These are phyloP conservation scores for Taphrina communis DNA, from an alignment of 1,139 yeast species.

Conservation along the genomic window DNA sequence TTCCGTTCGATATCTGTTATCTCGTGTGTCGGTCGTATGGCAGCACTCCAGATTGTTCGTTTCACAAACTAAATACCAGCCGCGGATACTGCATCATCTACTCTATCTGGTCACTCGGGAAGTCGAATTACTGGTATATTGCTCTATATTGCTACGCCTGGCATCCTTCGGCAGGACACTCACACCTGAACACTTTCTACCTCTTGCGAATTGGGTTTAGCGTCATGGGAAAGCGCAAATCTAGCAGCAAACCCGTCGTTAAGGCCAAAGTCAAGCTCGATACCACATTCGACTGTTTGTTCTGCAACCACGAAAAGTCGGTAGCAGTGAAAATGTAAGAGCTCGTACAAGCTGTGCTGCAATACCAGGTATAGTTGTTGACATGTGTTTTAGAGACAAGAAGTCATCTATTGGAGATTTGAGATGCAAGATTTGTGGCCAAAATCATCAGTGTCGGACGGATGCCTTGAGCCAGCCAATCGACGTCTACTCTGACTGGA, in stretches of 20 bases:
- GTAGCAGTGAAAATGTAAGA: conserved; percentile 71
- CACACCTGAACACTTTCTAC: no score
- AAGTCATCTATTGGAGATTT: conserved; percentile 83
- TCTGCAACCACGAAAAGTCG: conserved; percentile 94
- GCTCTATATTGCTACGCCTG: no score
- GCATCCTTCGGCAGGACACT: no score
- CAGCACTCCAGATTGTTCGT: not conserved
- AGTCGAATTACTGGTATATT: no score
- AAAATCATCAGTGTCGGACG: conserved; percentile 86
- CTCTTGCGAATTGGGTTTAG: not conserved
- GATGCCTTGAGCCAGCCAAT: conserved; percentile 82
- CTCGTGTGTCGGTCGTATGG: not conserved
- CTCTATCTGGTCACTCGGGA: no score
- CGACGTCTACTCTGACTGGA: conserved; percentile 97
- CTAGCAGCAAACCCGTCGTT: conserved; percentile 30
- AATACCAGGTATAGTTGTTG: not conserved
- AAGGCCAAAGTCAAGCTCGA: conserved; percentile 37
- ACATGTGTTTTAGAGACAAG: conserved; percentile 61
- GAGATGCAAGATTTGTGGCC: conserved; percentile 93
- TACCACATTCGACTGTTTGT: conserved; percentile 49
- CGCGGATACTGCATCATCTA: no score
- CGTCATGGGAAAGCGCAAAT: conserved; percentile 36
- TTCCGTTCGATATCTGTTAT: conserved; percentile 1
- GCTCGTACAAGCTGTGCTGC: not conserved
- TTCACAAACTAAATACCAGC: no score